These are phyloP conservation scores for Quillaja saponaria DNA, from an alignment of 306 rosid species.

Conservation along the genomic window DNA sequence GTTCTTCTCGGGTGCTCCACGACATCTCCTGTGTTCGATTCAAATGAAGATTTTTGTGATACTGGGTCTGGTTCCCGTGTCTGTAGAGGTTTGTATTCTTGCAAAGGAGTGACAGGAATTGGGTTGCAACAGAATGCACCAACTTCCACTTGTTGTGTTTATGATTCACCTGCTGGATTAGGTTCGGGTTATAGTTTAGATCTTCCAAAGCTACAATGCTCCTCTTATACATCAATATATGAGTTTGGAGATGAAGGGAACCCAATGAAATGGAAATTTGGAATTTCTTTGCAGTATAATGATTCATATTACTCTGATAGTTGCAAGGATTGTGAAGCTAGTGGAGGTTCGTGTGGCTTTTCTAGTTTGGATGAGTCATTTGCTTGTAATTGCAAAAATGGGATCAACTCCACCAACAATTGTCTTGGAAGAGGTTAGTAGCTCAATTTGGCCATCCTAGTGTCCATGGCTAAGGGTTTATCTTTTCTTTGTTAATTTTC, in stretches of 20 bases:
- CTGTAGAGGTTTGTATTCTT: constrained; percentile 53
- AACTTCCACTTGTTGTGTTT: constrained; percentile 51
- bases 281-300: constrained; percentile 48
- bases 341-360: constrained; percentile 55
- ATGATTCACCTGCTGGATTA: constrained; percentile 38
- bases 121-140: constrained; percentile 48
- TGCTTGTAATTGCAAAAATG: constrained; percentile 48
- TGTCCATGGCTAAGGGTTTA: background rate
- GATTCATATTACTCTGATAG: constrained; percentile 37
- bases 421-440: constrained; percentile 49
- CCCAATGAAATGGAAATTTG: constrained; percentile 55
- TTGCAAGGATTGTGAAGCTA: constrained; percentile 47
- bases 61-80: constrained; percentile 50
- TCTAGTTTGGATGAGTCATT: constrained; percentile 43
- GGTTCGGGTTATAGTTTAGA: constrained; percentile 46
- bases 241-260: constrained; percentile 60
- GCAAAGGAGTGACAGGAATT: constrained; percentile 52
- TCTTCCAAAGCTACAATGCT: constrained; percentile 58
- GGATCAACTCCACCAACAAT: constrained; percentile 39
- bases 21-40: constrained; percentile 53
- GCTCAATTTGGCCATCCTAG: background rate
- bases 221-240: constrained; percentile 48
- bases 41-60: constrained; percentile 45
- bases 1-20: constrained; percentile 58
- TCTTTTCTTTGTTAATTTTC: background rate